phyloP scores from a whole-genome alignment of 2,329 filamentous ascomycete genomes.

The Aspergillus sp. region DNA sequence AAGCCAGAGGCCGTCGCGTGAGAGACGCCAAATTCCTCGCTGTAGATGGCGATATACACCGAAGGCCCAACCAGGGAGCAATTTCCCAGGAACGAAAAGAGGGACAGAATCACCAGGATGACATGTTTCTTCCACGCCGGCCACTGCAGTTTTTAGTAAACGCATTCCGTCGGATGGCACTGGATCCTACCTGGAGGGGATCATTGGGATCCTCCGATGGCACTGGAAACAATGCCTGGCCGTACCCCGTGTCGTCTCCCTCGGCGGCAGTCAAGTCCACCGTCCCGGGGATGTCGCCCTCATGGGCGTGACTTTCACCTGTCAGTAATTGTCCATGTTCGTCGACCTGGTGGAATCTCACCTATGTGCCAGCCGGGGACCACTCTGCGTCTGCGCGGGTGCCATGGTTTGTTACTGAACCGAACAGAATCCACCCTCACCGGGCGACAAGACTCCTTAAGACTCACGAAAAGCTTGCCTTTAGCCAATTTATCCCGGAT shows the following conservation, averaged over 20 bases:
- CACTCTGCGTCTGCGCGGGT: too few species aligned
- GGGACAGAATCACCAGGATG: constrained; percentile 54
- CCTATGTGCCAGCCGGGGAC: too few species aligned
- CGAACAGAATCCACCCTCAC: too few species aligned
- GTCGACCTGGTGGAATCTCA: too few species aligned
- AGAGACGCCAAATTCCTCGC: constrained; percentile 52
- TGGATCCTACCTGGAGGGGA: constrained; percentile 48
- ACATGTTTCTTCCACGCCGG: constrained; percentile 54
- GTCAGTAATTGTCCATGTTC: too few species aligned
- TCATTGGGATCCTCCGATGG: constrained; percentile 63
- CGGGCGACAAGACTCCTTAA: too few species aligned
- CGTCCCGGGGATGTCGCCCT: constrained; percentile 57
- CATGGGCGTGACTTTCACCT: constrained; percentile 47
- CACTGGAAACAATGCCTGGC: constrained; percentile 61
- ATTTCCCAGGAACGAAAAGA: constrained; percentile 61
- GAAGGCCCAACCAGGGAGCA: constrained; percentile 57
- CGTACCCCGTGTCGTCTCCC: constrained; percentile 59
- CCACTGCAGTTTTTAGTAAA: constrained; percentile 43
- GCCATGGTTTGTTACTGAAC: too few species aligned
- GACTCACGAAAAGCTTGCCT: too few species aligned
- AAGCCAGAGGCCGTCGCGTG: constrained; percentile 54
- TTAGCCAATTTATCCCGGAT: too few species aligned
- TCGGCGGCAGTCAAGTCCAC: constrained; percentile 55
- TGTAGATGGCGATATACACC: constrained; percentile 58
- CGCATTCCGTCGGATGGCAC: background rate